Percentiles rank a stretch among this genome's conserved stretches.
Conservation (phyloP, 352 stramenopile species). For the Stramenopiles sp. region DNA sequence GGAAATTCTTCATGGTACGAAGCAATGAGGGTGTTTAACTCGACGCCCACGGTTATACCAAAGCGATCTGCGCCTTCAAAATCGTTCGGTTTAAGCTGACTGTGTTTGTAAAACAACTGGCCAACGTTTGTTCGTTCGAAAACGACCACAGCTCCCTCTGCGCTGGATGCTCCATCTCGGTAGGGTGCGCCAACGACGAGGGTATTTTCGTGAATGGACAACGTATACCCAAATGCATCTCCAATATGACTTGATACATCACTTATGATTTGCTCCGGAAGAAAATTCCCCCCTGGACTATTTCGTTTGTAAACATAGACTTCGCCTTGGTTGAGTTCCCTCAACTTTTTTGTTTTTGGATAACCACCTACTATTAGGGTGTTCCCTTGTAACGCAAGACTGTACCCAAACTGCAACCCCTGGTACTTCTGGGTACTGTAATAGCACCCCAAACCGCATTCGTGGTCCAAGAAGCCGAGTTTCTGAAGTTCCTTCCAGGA, state of each 20-base stretch:
- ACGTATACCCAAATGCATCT: background rate
- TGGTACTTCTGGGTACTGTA: background rate
- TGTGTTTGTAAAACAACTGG: background rate
- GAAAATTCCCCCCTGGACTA: background rate
- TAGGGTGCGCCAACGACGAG: background rate
- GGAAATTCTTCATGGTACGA: constrained; percentile 3
- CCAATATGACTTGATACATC: background rate
- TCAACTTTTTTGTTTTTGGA: background rate
- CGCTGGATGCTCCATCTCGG: background rate
- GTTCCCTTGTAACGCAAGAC: background rate
- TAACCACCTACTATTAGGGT: background rate
- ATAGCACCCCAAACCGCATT: background rate
- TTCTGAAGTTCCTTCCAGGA: background rate
- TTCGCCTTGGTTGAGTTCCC: background rate
- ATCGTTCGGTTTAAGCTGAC: background rate
- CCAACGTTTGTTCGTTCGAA: background rate
- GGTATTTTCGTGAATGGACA: background rate
- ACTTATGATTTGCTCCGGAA: background rate
- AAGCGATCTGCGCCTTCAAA: background rate
- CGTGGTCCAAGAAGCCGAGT: background rate
- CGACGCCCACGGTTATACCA: background rate
- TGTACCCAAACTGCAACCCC: background rate
- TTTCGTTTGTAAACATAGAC: background rate
- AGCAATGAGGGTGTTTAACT: background rate
- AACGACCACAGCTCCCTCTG: background rate